phyloP scores from a whole-genome alignment of 495 filamentous ascomycete genomes.

The Daldinia vernicosa region DNA sequence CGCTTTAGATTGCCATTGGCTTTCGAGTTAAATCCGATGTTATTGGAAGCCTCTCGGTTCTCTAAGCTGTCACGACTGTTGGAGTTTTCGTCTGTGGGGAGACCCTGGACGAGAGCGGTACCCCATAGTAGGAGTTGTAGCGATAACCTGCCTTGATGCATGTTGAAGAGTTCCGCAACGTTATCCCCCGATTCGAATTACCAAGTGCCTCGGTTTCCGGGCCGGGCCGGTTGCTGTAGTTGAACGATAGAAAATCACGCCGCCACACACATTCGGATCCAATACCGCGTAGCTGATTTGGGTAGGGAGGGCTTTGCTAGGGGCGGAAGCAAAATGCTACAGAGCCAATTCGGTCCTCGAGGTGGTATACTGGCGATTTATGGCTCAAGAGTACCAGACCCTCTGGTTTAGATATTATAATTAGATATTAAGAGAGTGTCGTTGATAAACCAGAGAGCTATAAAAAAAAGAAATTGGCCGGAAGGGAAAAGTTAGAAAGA shows the following conservation, averaged over 20 bases:
- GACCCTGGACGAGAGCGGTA: conserved; percentile 51
- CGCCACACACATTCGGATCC: conserved; percentile 27
- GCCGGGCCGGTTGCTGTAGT: conserved; percentile 17
- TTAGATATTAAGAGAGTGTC: conserved; percentile 52
- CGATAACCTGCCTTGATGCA: conserved; percentile 47
- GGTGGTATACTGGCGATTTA: conserved; percentile 24
- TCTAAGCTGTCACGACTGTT: conserved; percentile 8
- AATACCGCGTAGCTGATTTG: conserved; percentile 10
- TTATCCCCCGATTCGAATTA: conserved; percentile 17
- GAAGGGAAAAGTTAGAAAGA: conserved; percentile 22
- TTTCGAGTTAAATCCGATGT: not conserved
- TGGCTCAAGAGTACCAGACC: conserved; percentile 50
- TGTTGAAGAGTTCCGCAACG: conserved; percentile 44
- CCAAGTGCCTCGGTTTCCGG: conserved; percentile 14
- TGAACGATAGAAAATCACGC: conserved; percentile 26
- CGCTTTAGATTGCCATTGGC: not conserved
- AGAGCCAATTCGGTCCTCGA: conserved; percentile 32
- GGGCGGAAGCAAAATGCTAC: conserved; percentile 11
- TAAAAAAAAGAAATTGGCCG: conserved; percentile 12
- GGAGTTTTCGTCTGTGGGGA: conserved; percentile 20
- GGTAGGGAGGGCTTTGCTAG: conserved; percentile 21
- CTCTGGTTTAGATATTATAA: conserved; percentile 48
- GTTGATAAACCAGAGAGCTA: conserved; percentile 41
- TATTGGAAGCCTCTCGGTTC: not conserved
- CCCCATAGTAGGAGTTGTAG: conserved; percentile 56